phyloP scores from a whole-genome alignment of 108 stramenopile genomes.

The Cyclostephanos tholiformis region DNA sequence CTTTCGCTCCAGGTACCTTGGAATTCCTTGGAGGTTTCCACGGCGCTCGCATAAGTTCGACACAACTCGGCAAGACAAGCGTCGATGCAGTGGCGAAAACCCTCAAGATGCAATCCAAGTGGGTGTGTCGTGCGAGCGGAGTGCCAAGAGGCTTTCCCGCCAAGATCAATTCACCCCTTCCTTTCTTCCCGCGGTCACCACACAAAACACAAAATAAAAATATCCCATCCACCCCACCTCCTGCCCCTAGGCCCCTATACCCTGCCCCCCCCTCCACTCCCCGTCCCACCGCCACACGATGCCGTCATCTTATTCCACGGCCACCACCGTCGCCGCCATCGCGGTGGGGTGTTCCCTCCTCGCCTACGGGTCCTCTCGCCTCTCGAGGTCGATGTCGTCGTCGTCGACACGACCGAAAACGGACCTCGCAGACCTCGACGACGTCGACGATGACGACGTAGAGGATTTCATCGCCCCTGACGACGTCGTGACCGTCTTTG shows the following conservation, averaged over 20 bases:
- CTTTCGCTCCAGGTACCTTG: conserved; percentile 26
- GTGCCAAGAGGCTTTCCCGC: too few relatives aligned
- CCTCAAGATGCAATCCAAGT: too few relatives aligned
- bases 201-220: too few relatives aligned
- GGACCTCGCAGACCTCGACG: conserved; percentile 31
- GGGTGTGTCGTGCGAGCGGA: too few relatives aligned
- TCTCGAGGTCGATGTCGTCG: conserved; percentile 3
- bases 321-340: conserved; percentile 30
- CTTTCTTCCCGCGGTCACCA: too few relatives aligned
- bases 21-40: conserved; percentile 44
- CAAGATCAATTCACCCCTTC: too few relatives aligned
- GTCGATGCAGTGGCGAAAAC: conserved; percentile 54
- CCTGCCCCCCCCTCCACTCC: neutral
- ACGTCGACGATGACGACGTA: conserved; percentile 64
- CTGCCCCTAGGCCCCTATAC: neutral
- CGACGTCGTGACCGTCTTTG: conserved; percentile 78
- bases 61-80: conserved; percentile 39
- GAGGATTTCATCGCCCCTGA: conserved; percentile 74
- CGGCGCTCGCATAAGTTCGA: conserved; percentile 47
- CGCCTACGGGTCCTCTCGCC: conserved; percentile 39
- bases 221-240: too few relatives aligned
- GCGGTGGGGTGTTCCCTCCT: conserved; percentile 44
- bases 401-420: conserved; percentile 12
- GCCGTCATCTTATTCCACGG: conserved; percentile 15
- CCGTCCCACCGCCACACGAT: neutral